Evolutionary conservation across 192 early-diverging fungal genomes (phyloP).

Genomic region (Lobosporangium transversale): DNA sequence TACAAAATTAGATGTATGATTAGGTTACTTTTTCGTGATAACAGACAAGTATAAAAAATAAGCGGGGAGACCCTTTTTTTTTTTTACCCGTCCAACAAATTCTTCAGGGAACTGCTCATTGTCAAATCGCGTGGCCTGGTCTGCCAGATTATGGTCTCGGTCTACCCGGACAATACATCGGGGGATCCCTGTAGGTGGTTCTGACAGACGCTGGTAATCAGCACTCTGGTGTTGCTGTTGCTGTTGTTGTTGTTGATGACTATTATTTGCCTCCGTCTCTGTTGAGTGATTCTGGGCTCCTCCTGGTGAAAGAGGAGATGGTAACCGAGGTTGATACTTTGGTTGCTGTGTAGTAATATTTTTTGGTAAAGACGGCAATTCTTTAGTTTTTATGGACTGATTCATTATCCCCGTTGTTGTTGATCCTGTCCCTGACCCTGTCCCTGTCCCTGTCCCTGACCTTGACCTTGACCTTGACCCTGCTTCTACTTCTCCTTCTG

Average conservation of each 20-base stretch:
- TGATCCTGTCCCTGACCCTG: too few relatives aligned
- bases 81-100: conserved; percentile 38
- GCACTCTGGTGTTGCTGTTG: neutral
- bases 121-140: conserved; percentile 40
- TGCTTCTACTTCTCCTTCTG: too few relatives aligned
- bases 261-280: neutral
- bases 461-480: too few relatives aligned
- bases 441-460: too few relatives aligned
- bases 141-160: conserved; percentile 33
- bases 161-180: conserved; percentile 36
- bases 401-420: too few relatives aligned
- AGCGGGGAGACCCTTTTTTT: neutral
- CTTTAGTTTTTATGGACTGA: too few relatives aligned
- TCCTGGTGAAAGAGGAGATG: conserved; percentile 10
- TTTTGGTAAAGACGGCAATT: too few relatives aligned
- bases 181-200: conserved; percentile 27
- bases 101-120: conserved; percentile 41
- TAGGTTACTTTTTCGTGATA: too few relatives aligned
- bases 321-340: neutral
- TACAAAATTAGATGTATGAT: too few relatives aligned
- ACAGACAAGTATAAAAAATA: conserved; percentile 5
- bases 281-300: neutral
- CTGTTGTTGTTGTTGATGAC: conserved; percentile 8
- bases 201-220: neutral
- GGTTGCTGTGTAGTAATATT: neutral